Evolutionary conservation across 306 rosid genomes (phyloP).

Genomic region (Trichosanthes truncata): DNA sequence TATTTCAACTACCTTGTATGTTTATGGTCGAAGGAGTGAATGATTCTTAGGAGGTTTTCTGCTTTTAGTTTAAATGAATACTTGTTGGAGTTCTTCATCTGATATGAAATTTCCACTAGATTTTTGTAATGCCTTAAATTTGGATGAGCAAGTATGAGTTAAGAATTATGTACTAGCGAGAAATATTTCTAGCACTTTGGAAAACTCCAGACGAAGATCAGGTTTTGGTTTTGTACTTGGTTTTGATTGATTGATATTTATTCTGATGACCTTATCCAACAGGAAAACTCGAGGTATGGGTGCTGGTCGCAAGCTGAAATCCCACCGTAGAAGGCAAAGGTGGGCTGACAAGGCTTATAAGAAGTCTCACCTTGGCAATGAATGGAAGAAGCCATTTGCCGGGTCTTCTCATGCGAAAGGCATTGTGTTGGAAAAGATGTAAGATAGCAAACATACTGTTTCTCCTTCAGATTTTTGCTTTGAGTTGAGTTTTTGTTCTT

Average conservation of each 20-base stretch:
- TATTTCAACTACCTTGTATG: background rate
- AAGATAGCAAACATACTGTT: background rate
- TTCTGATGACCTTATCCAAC: background rate
- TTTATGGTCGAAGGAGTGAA: background rate
- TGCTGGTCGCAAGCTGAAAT: slow-evolving; percentile 45
- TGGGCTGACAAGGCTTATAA: slow-evolving; percentile 9
- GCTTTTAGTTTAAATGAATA: background rate
- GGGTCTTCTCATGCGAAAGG: slow-evolving; percentile 87
- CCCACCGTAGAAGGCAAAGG: slow-evolving; percentile 15
- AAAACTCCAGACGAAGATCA: background rate
- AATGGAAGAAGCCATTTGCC: slow-evolving; percentile 85
- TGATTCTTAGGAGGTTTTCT: background rate
- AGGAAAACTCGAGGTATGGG: slow-evolving; percentile 81
- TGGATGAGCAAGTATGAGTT: background rate
- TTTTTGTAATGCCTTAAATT: background rate
- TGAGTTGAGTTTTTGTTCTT: background rate
- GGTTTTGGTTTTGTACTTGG: background rate
- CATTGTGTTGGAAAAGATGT: slow-evolving; percentile 68
- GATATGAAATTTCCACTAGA: background rate
- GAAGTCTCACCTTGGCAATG: slow-evolving; percentile 40
- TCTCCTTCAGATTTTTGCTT: background rate
- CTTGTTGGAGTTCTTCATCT: background rate
- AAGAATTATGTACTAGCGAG: background rate
- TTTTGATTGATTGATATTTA: background rate
- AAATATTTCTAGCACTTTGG: background rate